These are phyloP conservation scores for Paramecium sonneborni DNA, from an alignment of 73 alveolate species.

Conservation along the genomic window DNA sequence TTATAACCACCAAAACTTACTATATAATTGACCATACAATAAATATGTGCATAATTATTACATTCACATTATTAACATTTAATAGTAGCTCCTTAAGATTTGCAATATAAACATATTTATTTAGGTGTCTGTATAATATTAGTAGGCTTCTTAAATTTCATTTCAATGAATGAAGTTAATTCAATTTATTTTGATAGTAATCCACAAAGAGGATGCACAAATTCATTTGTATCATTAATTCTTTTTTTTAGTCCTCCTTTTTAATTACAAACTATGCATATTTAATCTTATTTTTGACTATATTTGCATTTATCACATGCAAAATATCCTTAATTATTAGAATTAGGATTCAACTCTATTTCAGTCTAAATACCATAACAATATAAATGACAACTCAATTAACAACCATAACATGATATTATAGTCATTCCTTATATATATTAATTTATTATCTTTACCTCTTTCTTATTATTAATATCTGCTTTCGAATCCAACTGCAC, in stretches of 20 bases:
- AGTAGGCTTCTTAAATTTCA: background rate
- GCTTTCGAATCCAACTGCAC: constrained; percentile 38
- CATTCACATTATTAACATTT: constrained; percentile 29
- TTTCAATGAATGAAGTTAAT: background rate
- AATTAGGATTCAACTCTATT: background rate
- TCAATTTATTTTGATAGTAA: background rate
- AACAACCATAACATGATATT: constrained; percentile 51
- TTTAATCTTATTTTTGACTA: background rate
- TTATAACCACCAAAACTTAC: background rate
- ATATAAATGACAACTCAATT: constrained; percentile 15
- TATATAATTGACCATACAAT: background rate
- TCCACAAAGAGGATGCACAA: constrained; percentile 52
- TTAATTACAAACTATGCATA: background rate
- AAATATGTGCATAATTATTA: constrained; percentile 11
- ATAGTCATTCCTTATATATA: constrained; percentile 24
- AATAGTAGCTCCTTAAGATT: background rate
- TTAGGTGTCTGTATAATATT: background rate
- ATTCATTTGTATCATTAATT: background rate
- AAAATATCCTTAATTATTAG: constrained; percentile 52
- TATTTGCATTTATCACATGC: constrained; percentile 52
- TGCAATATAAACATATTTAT: constrained; percentile 1
- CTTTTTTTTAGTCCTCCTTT: constrained; percentile 7
- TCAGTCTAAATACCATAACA: constrained; percentile 38
- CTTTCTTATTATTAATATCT: constrained; percentile 12
- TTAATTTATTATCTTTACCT: background rate